A percentile compares a stretch with the other conserved stretches of the same genome.
phyloP scores from a whole-genome alignment of 148 eudicot species.

The Nepenthes gracilis region DNA sequence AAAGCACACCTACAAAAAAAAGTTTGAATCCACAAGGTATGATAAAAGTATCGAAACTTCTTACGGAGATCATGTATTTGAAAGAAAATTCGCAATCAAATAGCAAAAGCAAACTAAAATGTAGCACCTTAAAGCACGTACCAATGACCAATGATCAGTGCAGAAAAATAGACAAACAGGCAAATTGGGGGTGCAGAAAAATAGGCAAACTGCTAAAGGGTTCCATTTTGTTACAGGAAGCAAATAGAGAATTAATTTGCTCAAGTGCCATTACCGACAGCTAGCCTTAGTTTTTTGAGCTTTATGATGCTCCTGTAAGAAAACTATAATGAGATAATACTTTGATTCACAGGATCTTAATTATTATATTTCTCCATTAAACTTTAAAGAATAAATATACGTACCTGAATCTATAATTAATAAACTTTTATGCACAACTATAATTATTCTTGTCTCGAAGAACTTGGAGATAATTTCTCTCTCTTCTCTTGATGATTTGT shows the following conservation, averaged over 20 bases:
- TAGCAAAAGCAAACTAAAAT: not conserved
- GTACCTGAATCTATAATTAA: too few relatives aligned
- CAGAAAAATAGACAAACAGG: too few relatives aligned
- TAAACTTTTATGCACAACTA: too few relatives aligned
- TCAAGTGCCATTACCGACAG: conserved; percentile 15
- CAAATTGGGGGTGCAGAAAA: conserved; percentile 93
- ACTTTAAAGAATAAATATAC: too few relatives aligned
- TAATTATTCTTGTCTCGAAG: too few relatives aligned
- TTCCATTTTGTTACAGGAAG: conserved; percentile 86
- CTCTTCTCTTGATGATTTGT: too few relatives aligned
- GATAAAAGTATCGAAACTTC: too few relatives aligned
- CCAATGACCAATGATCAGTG: conserved; percentile 99
- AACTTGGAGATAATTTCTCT: too few relatives aligned
- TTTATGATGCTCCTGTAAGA: conserved; percentile 40
- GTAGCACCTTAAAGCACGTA: conserved; percentile 14
- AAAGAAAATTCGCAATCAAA: conserved; percentile 1
- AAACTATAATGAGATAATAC: too few relatives aligned
- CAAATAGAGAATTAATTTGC: conserved; percentile 28
- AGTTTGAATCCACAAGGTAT: not conserved
- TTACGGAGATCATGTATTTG: too few relatives aligned
- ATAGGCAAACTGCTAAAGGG: conserved; percentile 62
- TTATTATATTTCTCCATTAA: too few relatives aligned
- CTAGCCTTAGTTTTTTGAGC: conserved; percentile 41
- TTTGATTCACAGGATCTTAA: too few relatives aligned
- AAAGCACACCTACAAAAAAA: conserved; percentile 78